These are phyloP conservation scores for Margaritispora aquatica DNA, from an alignment of 495 filamentous ascomycete genomes.

Conservation along the genomic window DNA sequence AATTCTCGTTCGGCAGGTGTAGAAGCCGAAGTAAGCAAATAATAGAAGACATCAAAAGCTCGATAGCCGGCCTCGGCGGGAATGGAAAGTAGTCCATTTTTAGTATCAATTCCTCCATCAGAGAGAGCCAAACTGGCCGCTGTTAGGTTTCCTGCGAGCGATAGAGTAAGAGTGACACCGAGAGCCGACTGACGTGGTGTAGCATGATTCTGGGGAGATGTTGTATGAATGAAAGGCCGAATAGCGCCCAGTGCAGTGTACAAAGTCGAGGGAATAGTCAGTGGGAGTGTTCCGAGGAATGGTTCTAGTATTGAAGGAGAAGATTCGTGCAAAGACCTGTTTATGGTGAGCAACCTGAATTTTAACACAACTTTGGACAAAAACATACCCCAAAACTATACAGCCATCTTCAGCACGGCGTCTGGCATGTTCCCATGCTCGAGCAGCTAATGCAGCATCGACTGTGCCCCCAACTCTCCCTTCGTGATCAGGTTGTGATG, in stretches of 20 bases:
- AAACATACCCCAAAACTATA: conserved; percentile 73
- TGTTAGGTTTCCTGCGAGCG: conserved; percentile 70
- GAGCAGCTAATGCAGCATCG: conserved; percentile 68
- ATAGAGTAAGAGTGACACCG: conserved; percentile 73
- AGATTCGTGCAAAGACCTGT: conserved; percentile 79
- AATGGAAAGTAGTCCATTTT: conserved; percentile 73
- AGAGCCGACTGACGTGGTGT: conserved; percentile 76
- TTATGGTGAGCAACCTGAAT: conserved; percentile 19
- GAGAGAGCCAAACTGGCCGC: conserved; percentile 73
- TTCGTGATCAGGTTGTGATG: conserved; percentile 56
- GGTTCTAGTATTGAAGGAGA: conserved; percentile 79
- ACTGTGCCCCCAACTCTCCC: conserved; percentile 69
- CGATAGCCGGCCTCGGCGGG: conserved; percentile 75
- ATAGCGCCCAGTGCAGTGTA: conserved; percentile 72
- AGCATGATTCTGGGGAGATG: conserved; percentile 85
- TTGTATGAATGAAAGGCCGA: conserved; percentile 77
- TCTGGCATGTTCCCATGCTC: conserved; percentile 96
- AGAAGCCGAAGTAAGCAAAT: conserved; percentile 82
- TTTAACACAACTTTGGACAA: background rate
- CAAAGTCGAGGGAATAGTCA: conserved; percentile 65
- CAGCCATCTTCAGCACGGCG: conserved; percentile 93
- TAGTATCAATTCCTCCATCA: conserved; percentile 80
- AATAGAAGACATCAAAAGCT: conserved; percentile 99
- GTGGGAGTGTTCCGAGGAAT: conserved; percentile 73
- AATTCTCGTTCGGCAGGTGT: conserved; percentile 89